Conservation (phyloP, 2,329 filamentous ascomycete genomes). For the Arachnomyces sp. region DNA sequence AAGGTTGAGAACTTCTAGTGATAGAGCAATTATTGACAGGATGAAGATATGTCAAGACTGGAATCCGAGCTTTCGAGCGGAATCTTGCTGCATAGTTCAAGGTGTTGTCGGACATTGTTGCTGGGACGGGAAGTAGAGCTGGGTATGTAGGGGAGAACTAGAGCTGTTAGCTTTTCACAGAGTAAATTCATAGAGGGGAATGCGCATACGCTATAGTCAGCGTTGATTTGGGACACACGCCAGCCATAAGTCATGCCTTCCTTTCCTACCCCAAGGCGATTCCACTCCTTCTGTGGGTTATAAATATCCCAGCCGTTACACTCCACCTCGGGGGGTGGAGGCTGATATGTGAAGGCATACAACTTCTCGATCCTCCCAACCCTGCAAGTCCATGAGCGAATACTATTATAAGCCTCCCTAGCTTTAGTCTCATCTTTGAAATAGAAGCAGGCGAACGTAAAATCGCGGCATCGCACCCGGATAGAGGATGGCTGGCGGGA, state of each 20-base stretch:
- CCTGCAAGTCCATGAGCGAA: conserved; percentile 73
- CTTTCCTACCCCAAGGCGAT: conserved; percentile 75
- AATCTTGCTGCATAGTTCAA: conserved; percentile 88
- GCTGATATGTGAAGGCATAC: conserved; percentile 80
- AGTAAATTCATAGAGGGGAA: conserved; percentile 4
- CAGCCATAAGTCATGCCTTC: conserved; percentile 74
- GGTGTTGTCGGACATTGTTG: conserved; percentile 89
- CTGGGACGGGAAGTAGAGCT: conserved; percentile 72
- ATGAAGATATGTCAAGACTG: conserved; percentile 87
- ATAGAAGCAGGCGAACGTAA: conserved; percentile 87
- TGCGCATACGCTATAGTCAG: conserved; percentile 60
- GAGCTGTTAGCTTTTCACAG: conserved; percentile 16
- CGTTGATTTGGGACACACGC: conserved; percentile 85
- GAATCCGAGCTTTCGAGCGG: conserved; percentile 81
- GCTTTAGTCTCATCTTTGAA: conserved; percentile 68
- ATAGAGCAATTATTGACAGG: conserved; percentile 95
- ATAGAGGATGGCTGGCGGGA: conserved; percentile 72
- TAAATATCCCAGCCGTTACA: conserved; percentile 80
- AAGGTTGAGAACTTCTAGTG: conserved; percentile 85
- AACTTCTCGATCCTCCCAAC: conserved; percentile 78
- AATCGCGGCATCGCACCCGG: conserved; percentile 83
- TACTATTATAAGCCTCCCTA: conserved; percentile 78
- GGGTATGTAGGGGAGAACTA: conserved; percentile 90
- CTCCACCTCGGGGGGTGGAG: conserved; percentile 63
- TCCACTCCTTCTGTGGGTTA: conserved; percentile 76